phyloP scores from a whole-genome alignment of 176 grass and related monocot species.

The Poa pratensis region DNA sequence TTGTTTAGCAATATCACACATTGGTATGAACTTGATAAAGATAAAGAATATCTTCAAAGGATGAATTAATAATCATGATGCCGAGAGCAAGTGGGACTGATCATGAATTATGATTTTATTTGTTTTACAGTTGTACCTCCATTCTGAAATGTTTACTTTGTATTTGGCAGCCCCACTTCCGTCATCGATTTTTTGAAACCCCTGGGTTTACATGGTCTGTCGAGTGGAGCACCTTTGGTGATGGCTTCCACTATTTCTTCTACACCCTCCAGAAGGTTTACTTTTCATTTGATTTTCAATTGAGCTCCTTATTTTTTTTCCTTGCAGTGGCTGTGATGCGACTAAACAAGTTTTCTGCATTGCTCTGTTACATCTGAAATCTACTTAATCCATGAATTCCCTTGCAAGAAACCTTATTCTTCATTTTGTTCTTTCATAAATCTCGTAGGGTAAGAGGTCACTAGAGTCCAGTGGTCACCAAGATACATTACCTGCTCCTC shows the following conservation, averaged over 20 bases:
- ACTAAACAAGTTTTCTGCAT: conserved; percentile 19
- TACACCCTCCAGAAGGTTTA: conserved; percentile 82
- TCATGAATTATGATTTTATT: neutral
- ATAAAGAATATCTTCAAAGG: neutral
- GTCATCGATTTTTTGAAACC: conserved; percentile 71
- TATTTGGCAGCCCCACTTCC: conserved; percentile 81
- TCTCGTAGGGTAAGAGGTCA: conserved; percentile 61
- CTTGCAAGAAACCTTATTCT: neutral
- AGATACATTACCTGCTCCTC: conserved; percentile 22
- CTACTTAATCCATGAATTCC: neutral
- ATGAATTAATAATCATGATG: neutral
- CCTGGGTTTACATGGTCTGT: conserved; percentile 81
- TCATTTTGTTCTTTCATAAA: conserved; percentile 17
- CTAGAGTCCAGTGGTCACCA: conserved; percentile 12
- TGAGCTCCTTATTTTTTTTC: neutral
- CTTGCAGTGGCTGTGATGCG: neutral
- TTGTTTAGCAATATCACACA: neutral
- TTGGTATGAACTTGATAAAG: neutral
- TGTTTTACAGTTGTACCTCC: neutral
- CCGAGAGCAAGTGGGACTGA: neutral
- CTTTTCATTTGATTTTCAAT: conserved; percentile 18
- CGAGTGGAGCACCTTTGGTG: conserved; percentile 81
- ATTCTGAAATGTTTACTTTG: conserved; percentile 22
- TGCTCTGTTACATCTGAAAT: neutral
- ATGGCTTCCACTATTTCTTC: conserved; percentile 92